Percentiles rank a stretch among this genome's conserved stretches.
Evolutionary conservation across 2,329 filamentous ascomycete genomes (phyloP).

Genomic region (Endocalyx cinctus): DNA sequence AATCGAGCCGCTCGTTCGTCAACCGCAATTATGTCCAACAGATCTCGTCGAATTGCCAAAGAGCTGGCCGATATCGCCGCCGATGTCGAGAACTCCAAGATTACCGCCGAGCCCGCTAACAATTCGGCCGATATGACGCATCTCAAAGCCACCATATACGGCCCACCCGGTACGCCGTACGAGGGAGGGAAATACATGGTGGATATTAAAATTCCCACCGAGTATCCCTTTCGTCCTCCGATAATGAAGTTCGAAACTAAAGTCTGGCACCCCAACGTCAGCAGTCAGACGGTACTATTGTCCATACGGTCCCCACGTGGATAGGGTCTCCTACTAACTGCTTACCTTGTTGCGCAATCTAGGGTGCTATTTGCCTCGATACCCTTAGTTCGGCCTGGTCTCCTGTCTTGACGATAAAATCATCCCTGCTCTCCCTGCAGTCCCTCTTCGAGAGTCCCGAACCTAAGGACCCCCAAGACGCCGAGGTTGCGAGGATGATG

Average conservation of each 20-base stretch:
- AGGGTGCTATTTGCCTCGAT: slow-evolving; percentile 97
- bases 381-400: slow-evolving; percentile 89
- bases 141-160: slow-evolving; percentile 76
- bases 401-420: slow-evolving; percentile 94
- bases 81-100: slow-evolving; percentile 67
- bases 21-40: slow-evolving; percentile 46
- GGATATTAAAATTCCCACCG: slow-evolving; percentile 80
- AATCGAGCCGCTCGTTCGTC: too few species aligned
- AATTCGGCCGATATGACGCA: slow-evolving; percentile 67
- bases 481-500: slow-evolving; percentile 89
- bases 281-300: slow-evolving; percentile 85
- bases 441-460: slow-evolving; percentile 91
- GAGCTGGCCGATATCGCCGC: slow-evolving; percentile 70
- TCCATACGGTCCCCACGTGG: too few species aligned
- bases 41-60: slow-evolving; percentile 63
- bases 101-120: slow-evolving; percentile 62
- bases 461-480: slow-evolving; percentile 94
- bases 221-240: slow-evolving; percentile 92
- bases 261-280: slow-evolving; percentile 97
- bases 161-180: slow-evolving; percentile 90
- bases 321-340: slow-evolving; percentile 29
- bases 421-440: slow-evolving; percentile 85
- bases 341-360: too few species aligned
- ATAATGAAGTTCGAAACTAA: slow-evolving; percentile 87
- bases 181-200: slow-evolving; percentile 78